A percentile compares a stretch with the other conserved stretches of the same genome.
Evolutionary conservation across 495 filamentous ascomycete genomes (phyloP).

Genomic region (Penicillium psychrofluorescens): DNA sequence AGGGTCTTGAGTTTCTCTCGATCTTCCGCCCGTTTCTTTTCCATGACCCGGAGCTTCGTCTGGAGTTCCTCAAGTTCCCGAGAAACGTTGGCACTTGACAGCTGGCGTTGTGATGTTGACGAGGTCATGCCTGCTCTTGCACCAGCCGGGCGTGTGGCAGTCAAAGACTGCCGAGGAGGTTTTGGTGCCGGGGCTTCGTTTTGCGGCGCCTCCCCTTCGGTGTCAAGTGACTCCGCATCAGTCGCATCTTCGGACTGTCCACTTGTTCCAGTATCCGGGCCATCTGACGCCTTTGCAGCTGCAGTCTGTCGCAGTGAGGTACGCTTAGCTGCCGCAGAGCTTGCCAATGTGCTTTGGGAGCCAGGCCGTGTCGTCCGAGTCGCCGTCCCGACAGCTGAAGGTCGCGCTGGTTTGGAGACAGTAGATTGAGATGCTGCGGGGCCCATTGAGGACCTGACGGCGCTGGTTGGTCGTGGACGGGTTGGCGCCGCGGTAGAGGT

Average conservation of each 20-base stretch:
- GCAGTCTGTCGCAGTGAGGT: constrained; percentile 29
- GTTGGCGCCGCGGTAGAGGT: constrained; percentile 31
- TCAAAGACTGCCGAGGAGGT: constrained; percentile 27
- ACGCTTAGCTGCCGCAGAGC: constrained; percentile 26
- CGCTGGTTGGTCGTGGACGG: constrained; percentile 47
- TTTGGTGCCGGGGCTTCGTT: constrained; percentile 10
- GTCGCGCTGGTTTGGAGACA: constrained; percentile 24
- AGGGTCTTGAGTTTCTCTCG: constrained; percentile 77
- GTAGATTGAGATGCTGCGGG: constrained; percentile 43
- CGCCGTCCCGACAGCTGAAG: constrained; percentile 30
- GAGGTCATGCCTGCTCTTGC: constrained; percentile 16
- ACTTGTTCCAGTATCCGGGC: constrained; percentile 16
- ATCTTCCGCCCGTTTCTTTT: constrained; percentile 77
- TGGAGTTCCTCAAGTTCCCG: constrained; percentile 75
- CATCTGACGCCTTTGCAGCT: constrained; percentile 22
- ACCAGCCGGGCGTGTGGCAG: constrained; percentile 16
- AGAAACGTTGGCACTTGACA: constrained; percentile 33
- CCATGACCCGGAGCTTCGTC: constrained; percentile 68
- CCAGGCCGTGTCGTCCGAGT: constrained; percentile 29
- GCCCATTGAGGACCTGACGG: constrained; percentile 58
- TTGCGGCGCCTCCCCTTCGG: constrained; percentile 16
- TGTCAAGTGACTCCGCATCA: constrained; percentile 19
- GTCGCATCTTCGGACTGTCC: constrained; percentile 25
- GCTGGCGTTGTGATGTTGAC: constrained; percentile 22
- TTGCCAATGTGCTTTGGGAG: constrained; percentile 15